Evolutionary conservation across 805 yeast genomes (phyloP).

Genomic region (Candida orba): DNA sequence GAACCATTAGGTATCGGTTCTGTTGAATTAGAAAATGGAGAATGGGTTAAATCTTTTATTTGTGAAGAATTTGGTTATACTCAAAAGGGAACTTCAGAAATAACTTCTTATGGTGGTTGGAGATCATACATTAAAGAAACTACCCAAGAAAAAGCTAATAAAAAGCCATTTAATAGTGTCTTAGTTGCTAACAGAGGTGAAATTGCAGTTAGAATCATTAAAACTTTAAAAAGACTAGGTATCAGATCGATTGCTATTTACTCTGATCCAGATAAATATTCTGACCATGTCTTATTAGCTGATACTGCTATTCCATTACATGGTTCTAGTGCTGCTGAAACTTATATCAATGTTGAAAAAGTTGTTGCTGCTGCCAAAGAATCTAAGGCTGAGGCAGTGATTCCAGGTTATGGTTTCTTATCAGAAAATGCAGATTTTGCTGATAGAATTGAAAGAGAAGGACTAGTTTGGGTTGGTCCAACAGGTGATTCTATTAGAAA

Average conservation of each 20-base stretch:
- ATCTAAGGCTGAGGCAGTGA: slow-evolving; percentile 86
- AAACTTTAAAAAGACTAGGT: slow-evolving; percentile 72
- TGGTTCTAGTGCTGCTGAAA: slow-evolving; percentile 84
- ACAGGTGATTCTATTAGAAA: slow-evolving; percentile 87
- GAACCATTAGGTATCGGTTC: slow-evolving; percentile 94
- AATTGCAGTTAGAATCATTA: slow-evolving; percentile 91
- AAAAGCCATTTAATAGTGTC: slow-evolving; percentile 71
- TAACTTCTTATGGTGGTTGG: slow-evolving; percentile 90
- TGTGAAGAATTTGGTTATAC: slow-evolving; percentile 88
- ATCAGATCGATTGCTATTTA: slow-evolving; percentile 82
- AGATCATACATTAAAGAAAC: slow-evolving; percentile 45
- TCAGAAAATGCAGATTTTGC: slow-evolving; percentile 96
- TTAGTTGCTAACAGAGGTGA: slow-evolving; percentile 96
- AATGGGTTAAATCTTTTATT: slow-evolving; percentile 85
- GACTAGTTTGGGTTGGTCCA: slow-evolving; percentile 94
- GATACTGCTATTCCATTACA: slow-evolving; percentile 75
- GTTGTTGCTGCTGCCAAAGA: slow-evolving; percentile 79
- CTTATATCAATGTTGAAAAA: slow-evolving; percentile 81
- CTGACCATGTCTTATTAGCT: slow-evolving; percentile 79
- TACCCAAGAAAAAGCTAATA: slow-evolving; percentile 22
- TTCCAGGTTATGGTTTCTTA: slow-evolving; percentile 95
- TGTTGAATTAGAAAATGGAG: slow-evolving; percentile 74
- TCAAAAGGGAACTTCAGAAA: slow-evolving; percentile 64
- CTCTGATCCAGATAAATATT: slow-evolving; percentile 83
- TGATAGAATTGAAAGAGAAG: slow-evolving; percentile 75